These are phyloP conservation scores for Knoxdaviesia proteae DNA, from an alignment of 2,329 filamentous ascomycete species.

Conservation along the genomic window DNA sequence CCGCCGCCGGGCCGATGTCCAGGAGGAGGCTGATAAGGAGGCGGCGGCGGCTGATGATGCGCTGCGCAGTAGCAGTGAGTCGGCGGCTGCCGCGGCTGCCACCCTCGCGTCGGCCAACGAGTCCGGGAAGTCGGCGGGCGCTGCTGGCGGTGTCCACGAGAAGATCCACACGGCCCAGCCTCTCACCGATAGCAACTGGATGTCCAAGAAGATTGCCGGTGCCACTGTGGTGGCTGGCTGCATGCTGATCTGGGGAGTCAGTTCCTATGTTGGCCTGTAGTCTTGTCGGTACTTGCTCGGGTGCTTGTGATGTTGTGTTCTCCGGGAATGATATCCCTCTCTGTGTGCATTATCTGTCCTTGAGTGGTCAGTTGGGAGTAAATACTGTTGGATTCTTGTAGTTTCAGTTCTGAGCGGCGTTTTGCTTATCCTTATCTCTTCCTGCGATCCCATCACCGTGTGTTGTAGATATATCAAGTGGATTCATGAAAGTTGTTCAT, in stretches of 20 bases:
- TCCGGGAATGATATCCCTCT: no score
- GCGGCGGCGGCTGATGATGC: conserved; percentile 4
- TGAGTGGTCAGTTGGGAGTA: no score
- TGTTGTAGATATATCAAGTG: no score
- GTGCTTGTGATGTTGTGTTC: conserved; percentile 2
- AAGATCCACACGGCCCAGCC: conserved; percentile 24
- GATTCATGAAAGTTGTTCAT: no score
- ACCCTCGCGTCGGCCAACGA: conserved; percentile 1
- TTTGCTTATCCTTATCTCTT: no score
- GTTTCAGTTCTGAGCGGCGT: no score
- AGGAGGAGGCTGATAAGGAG: conserved; percentile 12
- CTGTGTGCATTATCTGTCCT: no score
- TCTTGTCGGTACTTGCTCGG: not conserved
- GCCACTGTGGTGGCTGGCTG: conserved; percentile 41
- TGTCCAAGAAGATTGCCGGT: conserved; percentile 42
- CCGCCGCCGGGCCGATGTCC: conserved; percentile 25
- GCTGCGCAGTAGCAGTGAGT: conserved; percentile 4
- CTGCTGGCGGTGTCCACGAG: conserved; percentile 5
- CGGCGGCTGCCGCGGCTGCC: conserved; percentile 3
- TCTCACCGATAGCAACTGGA: conserved; percentile 44
- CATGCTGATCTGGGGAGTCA: conserved; percentile 34
- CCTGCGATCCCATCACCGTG: no score
- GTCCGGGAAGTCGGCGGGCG: not conserved
- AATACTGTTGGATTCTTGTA: no score
- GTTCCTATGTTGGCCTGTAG: conserved; percentile 24